A percentile compares a stretch with the other conserved stretches of the same genome.
These are phyloP conservation scores for Podaxis sp. DNA, from an alignment of 768 basidiomycete genomes.

Conservation along the genomic window DNA sequence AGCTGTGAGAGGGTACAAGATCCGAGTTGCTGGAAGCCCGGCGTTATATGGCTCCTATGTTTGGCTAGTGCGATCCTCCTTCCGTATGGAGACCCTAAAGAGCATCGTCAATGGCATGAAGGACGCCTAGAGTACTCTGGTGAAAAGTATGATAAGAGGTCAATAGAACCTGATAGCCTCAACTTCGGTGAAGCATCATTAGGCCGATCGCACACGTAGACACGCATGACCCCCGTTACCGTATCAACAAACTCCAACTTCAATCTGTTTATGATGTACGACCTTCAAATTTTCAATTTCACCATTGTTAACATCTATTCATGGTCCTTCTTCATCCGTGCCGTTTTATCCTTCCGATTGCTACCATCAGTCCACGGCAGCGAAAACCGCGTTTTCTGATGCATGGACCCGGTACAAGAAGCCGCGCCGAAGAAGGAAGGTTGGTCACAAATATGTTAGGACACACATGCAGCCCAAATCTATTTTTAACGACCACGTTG, in stretches of 20 bases:
- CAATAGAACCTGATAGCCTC: neutral
- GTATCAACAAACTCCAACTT: neutral
- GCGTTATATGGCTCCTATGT: neutral
- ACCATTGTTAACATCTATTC: neutral
- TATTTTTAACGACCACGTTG: neutral
- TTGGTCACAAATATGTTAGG: constrained; percentile 1
- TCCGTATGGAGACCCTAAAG: neutral
- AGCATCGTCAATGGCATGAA: neutral
- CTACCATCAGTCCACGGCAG: neutral
- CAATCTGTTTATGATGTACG: neutral
- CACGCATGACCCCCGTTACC: neutral
- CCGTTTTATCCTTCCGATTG: neutral
- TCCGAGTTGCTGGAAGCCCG: constrained; percentile 1
- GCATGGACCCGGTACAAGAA: neutral
- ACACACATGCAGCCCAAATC: neutral
- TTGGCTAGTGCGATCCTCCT: neutral
- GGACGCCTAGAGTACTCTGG: neutral
- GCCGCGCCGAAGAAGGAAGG: constrained; percentile 1
- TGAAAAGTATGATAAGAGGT: neutral
- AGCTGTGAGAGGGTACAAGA: neutral
- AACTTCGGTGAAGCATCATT: neutral
- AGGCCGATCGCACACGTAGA: neutral
- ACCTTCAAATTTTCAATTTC: neutral
- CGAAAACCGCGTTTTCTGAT: neutral
- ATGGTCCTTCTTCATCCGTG: neutral